Base-by-base conservation (phyloP, 1,139 yeast genomes). In the Magnusiomyces paraingens region DNA sequence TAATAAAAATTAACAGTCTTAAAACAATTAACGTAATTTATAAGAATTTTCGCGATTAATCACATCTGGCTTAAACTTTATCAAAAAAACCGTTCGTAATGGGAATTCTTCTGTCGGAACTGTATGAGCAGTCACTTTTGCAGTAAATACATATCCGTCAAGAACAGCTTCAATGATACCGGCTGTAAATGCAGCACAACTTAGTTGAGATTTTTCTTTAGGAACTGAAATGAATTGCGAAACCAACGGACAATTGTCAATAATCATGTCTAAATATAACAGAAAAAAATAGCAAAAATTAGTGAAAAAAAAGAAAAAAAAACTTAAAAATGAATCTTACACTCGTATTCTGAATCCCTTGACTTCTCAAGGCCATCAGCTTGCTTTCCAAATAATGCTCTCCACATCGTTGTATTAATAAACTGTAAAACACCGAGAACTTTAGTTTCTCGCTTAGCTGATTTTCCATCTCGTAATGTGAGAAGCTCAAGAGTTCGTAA, bases 281-380 rank as follows among this genome's bases (percentile, higher is more conserved):
- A n/a, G 6, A 14, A 39, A n/a, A 10, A 41, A 39, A 6, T 10
- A n/a, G 14, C 15, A 11, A 17, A 38, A 38, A n/a, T 20, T n/a
- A 4, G 42, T 22, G 26, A 20, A 32, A 45, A 26, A 20, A 40
- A 10, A n/a, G 18, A 3, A 32, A 14, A 5, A 17, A 21, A n/a
- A n/a, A n/a, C n/a, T 20, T 10, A 65, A 81, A 14, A 26, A 8
- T 46, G 8, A 5, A 26, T 14, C 49, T 46, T 46, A 46, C 49
- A 94, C 68, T 93, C 97, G 61, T 85, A 84, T 12, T 79, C 79
- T 40, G 83, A 78, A 50, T 91, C 96, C 53, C 88, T 87, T 1
- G 95, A 86, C 68, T 85, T 85, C 62, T 93, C 97, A 55, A 94
- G 73, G 56, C 86, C 95, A 69, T 90, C 93, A 22, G 97, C 96